Evolutionary conservation across 257 asterid genomes (phyloP).

Genomic region (Datura wrightii): DNA sequence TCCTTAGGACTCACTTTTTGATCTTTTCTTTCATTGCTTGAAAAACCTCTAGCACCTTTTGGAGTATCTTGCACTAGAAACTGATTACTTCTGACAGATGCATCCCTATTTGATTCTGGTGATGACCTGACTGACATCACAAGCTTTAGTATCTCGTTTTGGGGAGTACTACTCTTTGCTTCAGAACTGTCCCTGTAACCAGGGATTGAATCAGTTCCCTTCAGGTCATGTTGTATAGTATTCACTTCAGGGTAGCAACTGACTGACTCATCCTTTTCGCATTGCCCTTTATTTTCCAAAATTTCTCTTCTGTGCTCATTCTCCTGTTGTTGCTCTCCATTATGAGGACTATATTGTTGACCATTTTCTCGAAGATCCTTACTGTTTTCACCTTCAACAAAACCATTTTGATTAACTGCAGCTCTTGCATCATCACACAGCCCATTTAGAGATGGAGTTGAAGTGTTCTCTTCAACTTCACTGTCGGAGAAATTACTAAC

Average conservation of each 20-base stretch:
- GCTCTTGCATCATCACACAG: constrained; percentile 35
- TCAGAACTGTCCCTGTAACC: constrained; percentile 38
- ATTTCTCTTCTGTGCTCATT: constrained; percentile 36
- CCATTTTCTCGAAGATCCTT: background rate
- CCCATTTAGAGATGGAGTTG: constrained; percentile 31
- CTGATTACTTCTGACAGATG: constrained; percentile 46
- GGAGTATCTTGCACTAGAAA: constrained; percentile 38
- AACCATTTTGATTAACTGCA: constrained; percentile 36
- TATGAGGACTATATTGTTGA: background rate
- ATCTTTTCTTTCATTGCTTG: constrained; percentile 47
- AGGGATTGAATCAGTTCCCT: constrained; percentile 41
- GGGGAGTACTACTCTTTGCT: constrained; percentile 37
- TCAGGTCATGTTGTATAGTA: constrained; percentile 25
- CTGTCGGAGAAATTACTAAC: constrained; percentile 27
- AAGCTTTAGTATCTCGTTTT: constrained; percentile 49
- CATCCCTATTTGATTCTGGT: constrained; percentile 55
- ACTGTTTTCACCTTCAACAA: constrained; percentile 32
- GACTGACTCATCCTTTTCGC: constrained; percentile 41
- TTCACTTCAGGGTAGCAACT: constrained; percentile 38
- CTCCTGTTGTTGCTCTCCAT: constrained; percentile 40
- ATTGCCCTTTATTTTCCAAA: constrained; percentile 42
- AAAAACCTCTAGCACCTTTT: constrained; percentile 35
- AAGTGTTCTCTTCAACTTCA: constrained; percentile 34
- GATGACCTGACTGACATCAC: constrained; percentile 68
- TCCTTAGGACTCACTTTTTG: constrained; percentile 51